These are phyloP conservation scores for Rhexocercosporidium sp. DNA, from an alignment of 2,329 filamentous ascomycete species.

Conservation along the genomic window DNA sequence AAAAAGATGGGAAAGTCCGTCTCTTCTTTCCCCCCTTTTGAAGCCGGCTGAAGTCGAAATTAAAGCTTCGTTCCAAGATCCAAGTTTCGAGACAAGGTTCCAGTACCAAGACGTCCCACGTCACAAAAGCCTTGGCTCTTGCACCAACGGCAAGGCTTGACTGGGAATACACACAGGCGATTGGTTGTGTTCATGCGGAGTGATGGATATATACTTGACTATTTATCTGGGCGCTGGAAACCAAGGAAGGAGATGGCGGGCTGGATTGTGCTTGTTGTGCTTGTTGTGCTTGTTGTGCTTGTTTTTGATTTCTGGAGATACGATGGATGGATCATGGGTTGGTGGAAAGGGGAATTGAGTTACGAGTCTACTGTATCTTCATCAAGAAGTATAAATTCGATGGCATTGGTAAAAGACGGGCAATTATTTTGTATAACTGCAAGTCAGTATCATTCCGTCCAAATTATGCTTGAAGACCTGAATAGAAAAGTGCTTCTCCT, in stretches of 20 bases:
- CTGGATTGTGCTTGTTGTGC: neutral
- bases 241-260: neutral
- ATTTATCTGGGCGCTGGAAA: neutral
- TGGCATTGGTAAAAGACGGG: no score
- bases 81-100: conserved; percentile 8
- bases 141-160: neutral
- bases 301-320: no score
- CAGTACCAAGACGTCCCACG: conserved; percentile 9
- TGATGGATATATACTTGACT: neutral
- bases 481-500: no score
- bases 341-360: no score
- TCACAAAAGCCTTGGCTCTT: conserved; percentile 1
- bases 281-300: neutral
- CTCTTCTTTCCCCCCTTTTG: conserved; percentile 3
- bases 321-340: neutral
- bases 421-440: no score
- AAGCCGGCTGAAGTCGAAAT: neutral
- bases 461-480: no score
- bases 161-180: neutral
- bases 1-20: conserved; percentile 5
- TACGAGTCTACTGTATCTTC: neutral
- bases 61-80: neutral
- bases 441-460: no score
- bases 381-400: no score
- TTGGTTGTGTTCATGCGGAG: conserved; percentile 1